Conservation (phyloP, 176 grass and related monocot genomes). For the Bothriochloa decipiens region DNA sequence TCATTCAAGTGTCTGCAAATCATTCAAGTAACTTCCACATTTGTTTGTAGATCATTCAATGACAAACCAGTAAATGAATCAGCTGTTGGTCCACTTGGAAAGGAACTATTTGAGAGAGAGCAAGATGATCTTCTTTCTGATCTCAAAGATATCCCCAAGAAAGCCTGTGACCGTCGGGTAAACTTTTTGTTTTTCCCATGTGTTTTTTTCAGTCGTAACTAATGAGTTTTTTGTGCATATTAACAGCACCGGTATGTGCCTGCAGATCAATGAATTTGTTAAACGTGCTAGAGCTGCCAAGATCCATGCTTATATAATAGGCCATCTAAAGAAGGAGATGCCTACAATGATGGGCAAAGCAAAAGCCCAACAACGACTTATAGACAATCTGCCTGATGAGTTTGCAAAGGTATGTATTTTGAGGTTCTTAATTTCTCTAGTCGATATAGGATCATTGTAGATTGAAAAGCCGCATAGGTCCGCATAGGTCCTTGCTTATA, state of each 20-base stretch:
- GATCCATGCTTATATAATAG: constrained; percentile 94
- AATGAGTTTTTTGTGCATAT: constrained; percentile 21
- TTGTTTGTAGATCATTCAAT: constrained; percentile 84
- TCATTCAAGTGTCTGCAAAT: constrained; percentile 6
- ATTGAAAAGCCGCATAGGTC: background rate
- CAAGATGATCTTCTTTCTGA: constrained; percentile 97
- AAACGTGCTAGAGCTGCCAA: constrained; percentile 95
- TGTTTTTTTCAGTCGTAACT: background rate
- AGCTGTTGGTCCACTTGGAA: constrained; percentile 83
- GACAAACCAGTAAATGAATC: constrained; percentile 93
- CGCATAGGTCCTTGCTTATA: constrained; percentile 1
- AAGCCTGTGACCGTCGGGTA: constrained; percentile 94
- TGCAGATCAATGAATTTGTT: constrained; percentile 96
- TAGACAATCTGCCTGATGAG: constrained; percentile 75
- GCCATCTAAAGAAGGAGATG: constrained; percentile 93
- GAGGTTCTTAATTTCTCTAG: constrained; percentile 2
- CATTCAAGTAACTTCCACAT: constrained; percentile 18
- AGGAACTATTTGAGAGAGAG: constrained; percentile 95
- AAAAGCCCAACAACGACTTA: constrained; percentile 90
- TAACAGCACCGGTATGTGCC: constrained; percentile 6
- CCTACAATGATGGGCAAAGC: constrained; percentile 93
- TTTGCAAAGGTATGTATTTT: constrained; percentile 74
- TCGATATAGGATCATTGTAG: background rate
- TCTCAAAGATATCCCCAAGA: constrained; percentile 98
- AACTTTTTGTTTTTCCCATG: constrained; percentile 3